A percentile compares a stretch with the other conserved stretches of the same genome.
These are phyloP conservation scores for Cucumis hystrix DNA, from an alignment of 306 rosid genomes.

Conservation along the genomic window DNA sequence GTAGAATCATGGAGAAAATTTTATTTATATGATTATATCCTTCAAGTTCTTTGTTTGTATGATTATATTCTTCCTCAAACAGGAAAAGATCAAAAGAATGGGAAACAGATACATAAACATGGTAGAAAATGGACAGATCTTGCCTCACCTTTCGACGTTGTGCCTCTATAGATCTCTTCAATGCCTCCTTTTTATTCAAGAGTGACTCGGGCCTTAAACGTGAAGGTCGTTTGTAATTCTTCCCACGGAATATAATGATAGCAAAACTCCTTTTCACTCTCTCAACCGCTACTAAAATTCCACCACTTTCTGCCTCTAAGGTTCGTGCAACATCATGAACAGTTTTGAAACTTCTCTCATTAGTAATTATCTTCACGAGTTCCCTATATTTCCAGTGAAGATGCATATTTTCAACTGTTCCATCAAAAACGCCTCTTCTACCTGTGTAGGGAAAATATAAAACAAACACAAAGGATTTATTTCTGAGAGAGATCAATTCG, in stretches of 20 bases:
- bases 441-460: background rate
- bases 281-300: constrained; percentile 77
- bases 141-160: constrained; percentile 67
- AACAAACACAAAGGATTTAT: background rate
- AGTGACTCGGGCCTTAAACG: constrained; percentile 76
- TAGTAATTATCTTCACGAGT: constrained; percentile 69
- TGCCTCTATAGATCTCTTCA: constrained; percentile 70
- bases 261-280: constrained; percentile 68
- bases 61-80: background rate
- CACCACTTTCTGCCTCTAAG: constrained; percentile 91
- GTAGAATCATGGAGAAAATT: background rate
- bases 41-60: too few relatives aligned
- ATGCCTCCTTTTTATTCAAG: constrained; percentile 53
- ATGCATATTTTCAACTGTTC: constrained; percentile 95
- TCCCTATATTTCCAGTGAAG: constrained; percentile 99
- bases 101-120: background rate
- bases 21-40: background rate
- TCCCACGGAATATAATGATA: constrained; percentile 84
- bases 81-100: background rate
- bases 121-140: background rate
- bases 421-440: constrained; percentile 66
- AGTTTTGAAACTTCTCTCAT: constrained; percentile 27
- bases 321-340: constrained; percentile 52
- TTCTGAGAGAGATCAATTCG: background rate
- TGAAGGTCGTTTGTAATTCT: constrained; percentile 72